Evolutionary conservation across 768 basidiomycete species (phyloP), one percentile per base, ranked within the genome.

Genomic region (Albatrellus ellisii): DNA sequence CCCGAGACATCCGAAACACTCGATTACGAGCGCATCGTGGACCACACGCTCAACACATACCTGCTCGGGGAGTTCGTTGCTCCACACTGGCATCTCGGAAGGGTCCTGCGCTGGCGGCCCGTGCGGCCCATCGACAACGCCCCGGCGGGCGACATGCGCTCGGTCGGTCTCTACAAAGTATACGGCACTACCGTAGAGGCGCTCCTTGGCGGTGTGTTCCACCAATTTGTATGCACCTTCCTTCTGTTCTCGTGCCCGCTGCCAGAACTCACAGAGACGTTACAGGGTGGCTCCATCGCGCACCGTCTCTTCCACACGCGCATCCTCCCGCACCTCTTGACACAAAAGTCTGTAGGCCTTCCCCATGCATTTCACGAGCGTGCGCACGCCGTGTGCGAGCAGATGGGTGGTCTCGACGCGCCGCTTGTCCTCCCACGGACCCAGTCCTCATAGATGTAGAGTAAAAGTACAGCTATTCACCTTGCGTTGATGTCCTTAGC

Each of bases 181-280:
- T 72, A 79, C 52, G 86, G 86, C 1, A 77, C 82, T 44, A 69
- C 77, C 0, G 81, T 87, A 4, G 75, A 80, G 50, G 86, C 81
- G 2, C 65, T 86, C 12, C 59, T 87, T 24, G 86, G 86, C 18
- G 82, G 77, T 5, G 69, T 87, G 10, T 85, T 76, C 52, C 75
- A 79, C 52, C 83, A 90, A 63, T 84, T 78, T 57, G 86, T 89
- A 53, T 45, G 84, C 67, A 40, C 26, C 40, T 44, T 25, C 26
- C n/a, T 37, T 28, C 37, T 7, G 41, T 9, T 14, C 31, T 26
- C 36, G 17, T 36, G 4, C 39, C n/a, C 36, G 39, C 26, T 21
- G 7, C 21, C 34, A 10, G 36, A 20, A 36, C 25, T 32, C 31
- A 46, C 18, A n/a, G 46, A 10, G 17, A 12, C 12, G 4, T 32